Conservation (phyloP, 495 filamentous ascomycete species). For the Podospora bellae-mahoneyi region DNA sequence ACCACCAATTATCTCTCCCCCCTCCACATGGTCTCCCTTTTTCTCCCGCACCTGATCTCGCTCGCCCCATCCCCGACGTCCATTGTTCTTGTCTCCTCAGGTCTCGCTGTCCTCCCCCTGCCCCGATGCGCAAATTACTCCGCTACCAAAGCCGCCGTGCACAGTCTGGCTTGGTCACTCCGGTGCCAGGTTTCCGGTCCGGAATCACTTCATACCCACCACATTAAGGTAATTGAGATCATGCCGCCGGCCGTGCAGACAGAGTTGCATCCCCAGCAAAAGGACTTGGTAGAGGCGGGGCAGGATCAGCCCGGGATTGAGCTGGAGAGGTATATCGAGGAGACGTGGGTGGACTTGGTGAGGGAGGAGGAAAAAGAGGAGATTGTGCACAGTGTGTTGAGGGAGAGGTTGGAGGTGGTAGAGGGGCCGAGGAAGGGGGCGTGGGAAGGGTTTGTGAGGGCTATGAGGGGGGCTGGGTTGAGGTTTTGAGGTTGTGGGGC, state of each 20-base stretch:
- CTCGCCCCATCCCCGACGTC: slow-evolving; percentile 31
- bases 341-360: slow-evolving; percentile 52
- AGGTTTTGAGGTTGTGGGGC: not conserved
- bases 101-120: slow-evolving; percentile 54
- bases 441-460: slow-evolving; percentile 16
- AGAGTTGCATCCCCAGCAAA: slow-evolving; percentile 53
- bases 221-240: slow-evolving; percentile 60
- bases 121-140: slow-evolving; percentile 52
- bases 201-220: slow-evolving; percentile 10
- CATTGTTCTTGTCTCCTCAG: slow-evolving; percentile 51
- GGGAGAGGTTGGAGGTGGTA: slow-evolving; percentile 6
- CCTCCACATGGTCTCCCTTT: slow-evolving; percentile 57
- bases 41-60: slow-evolving; percentile 60
- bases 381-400: slow-evolving; percentile 31
- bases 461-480: slow-evolving; percentile 18
- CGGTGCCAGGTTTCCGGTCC: slow-evolving; percentile 52
- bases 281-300: slow-evolving; percentile 42
- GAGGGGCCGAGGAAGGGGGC: slow-evolving; percentile 17
- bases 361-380: slow-evolving; percentile 53
- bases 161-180: slow-evolving; percentile 54
- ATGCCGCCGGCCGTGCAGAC: slow-evolving; percentile 67
- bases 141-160: slow-evolving; percentile 58
- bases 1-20: slow-evolving; percentile 66
- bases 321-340: slow-evolving; percentile 54
- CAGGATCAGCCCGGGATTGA: slow-evolving; percentile 54